Conservation (phyloP, 2,329 filamentous ascomycete genomes). For the Beauveria australis region DNA sequence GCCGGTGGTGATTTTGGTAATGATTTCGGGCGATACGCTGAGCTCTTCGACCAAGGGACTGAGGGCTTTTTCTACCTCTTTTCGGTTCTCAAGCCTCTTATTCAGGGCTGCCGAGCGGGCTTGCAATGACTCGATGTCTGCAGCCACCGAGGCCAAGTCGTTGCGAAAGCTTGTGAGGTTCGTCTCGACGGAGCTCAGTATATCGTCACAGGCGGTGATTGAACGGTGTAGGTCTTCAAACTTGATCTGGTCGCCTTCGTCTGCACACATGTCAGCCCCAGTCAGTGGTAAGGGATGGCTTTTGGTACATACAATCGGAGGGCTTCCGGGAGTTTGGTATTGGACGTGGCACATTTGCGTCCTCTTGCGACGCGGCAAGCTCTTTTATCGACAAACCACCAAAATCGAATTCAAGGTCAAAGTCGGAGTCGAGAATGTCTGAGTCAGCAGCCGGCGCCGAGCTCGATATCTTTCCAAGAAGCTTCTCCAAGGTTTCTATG, state of each 20-base stretch:
- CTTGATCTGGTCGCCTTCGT: conserved; percentile 72
- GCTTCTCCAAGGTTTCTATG: conserved; percentile 54
- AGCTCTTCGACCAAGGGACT: conserved; percentile 88
- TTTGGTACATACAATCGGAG: conserved; percentile 57
- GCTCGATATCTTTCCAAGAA: conserved; percentile 28
- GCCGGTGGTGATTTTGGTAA: conserved; percentile 80
- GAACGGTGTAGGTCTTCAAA: conserved; percentile 88
- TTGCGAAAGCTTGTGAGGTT: conserved; percentile 91
- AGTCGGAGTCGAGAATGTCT: conserved; percentile 34
- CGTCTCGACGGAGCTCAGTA: conserved; percentile 84
- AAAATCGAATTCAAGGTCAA: conserved; percentile 69
- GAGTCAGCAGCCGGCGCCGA: conserved; percentile 11
- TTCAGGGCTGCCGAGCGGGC: conserved; percentile 76
- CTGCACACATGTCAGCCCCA: conserved; percentile 30
- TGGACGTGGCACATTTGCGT: conserved; percentile 17
- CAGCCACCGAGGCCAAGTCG: conserved; percentile 83
- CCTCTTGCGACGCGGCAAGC: conserved; percentile 41
- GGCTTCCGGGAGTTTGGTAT: conserved; percentile 40
- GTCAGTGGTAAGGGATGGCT: neutral
- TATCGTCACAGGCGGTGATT: conserved; percentile 84
- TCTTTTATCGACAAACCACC: conserved; percentile 67
- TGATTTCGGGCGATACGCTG: conserved; percentile 74
- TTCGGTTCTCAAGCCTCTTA: conserved; percentile 78
- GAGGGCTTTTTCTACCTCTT: conserved; percentile 78
- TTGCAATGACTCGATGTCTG: conserved; percentile 91